Conservation (phyloP, 2,329 filamentous ascomycete species). For the Aspergillus hortae region DNA sequence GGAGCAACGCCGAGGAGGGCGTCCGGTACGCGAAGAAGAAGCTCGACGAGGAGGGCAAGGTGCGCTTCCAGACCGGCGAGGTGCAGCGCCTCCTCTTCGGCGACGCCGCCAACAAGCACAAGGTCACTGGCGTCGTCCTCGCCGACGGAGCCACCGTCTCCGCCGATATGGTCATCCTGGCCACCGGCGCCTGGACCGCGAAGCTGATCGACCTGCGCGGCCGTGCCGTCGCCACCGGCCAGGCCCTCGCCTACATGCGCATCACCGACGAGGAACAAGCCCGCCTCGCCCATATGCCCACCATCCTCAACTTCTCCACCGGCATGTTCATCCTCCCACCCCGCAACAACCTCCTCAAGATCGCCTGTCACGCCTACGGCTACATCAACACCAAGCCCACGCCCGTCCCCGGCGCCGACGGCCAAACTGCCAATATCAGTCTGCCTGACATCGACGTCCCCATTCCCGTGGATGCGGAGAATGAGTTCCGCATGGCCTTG, state of each 20-base stretch:
- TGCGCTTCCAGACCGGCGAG: constrained; percentile 33
- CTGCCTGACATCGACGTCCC: constrained; percentile 36
- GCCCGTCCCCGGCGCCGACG: constrained; percentile 20
- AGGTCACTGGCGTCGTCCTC: constrained; percentile 50
- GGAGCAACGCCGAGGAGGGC: constrained; percentile 42
- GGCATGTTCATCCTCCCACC: constrained; percentile 57
- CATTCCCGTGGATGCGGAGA: constrained; percentile 55
- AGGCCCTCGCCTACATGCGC: constrained; percentile 73
- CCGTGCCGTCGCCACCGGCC: constrained; percentile 74
- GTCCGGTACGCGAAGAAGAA: constrained; percentile 37
- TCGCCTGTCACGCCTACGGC: constrained; percentile 67
- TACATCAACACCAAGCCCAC: constrained; percentile 50
- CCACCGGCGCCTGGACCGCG: constrained; percentile 83
- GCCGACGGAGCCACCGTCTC: constrained; percentile 47
- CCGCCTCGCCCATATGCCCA: constrained; percentile 62
- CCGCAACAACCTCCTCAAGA: constrained; percentile 58
- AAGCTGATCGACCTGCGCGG: constrained; percentile 73
- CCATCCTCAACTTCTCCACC: constrained; percentile 48
- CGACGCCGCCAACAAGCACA: constrained; percentile 5
- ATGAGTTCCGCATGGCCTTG: constrained; percentile 60
- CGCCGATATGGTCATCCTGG: constrained; percentile 73
- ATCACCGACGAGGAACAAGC: constrained; percentile 70
- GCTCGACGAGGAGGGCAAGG: constrained; percentile 35
- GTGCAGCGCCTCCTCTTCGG: constrained; percentile 34
- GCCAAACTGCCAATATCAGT: constrained; percentile 30